phyloP scores from a whole-genome alignment of 768 basidiomycete genomes.

The Rhizopogon vinicolor region DNA sequence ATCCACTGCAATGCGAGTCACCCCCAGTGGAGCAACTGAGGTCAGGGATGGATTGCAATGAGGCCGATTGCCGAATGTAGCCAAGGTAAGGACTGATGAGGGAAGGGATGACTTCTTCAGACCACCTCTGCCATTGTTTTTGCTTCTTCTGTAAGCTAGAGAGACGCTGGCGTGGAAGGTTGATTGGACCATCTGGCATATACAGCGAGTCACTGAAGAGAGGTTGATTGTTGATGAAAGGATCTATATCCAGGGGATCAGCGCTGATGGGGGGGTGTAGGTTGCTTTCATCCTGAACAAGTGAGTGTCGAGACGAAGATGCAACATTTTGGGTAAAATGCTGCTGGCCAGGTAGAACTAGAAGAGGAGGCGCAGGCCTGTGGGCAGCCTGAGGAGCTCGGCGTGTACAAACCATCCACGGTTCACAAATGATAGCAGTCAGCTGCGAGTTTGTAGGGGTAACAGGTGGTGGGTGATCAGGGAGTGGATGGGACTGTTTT shows the following conservation, averaged over 20 bases:
- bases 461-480: not conserved
- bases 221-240: not conserved
- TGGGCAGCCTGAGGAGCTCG: not conserved
- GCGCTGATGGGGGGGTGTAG: too few relatives aligned
- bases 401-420: not conserved
- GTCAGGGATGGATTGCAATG: too few relatives aligned
- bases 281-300: too few relatives aligned
- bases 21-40: too few relatives aligned
- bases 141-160: not conserved
- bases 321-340: not conserved
- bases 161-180: not conserved
- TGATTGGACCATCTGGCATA: not conserved
- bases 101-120: too few relatives aligned
- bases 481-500: not conserved
- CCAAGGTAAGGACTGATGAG: too few relatives aligned
- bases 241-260: too few relatives aligned
- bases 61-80: too few relatives aligned
- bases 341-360: not conserved
- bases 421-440: not conserved
- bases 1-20: too few relatives aligned
- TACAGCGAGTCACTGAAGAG: not conserved
- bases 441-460: not conserved
- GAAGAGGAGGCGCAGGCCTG: not conserved
- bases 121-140: slow-evolving; percentile 5
- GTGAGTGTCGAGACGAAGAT: too few relatives aligned